Conservation (phyloP, 1,284 basidiomycete genomes). For the Marasmius oreades region DNA sequence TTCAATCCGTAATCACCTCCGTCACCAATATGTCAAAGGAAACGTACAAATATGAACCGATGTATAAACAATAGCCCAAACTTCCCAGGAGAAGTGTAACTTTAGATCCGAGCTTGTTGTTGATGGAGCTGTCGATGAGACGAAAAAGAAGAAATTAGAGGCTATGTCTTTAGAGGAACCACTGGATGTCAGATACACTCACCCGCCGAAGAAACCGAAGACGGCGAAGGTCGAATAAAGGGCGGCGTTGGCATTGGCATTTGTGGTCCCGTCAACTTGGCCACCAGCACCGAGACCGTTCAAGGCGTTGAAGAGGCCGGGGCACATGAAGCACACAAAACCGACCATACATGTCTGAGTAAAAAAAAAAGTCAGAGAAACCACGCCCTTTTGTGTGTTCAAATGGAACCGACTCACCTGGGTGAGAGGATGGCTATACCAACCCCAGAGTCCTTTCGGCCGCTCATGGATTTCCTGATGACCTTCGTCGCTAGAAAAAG, state of each 20-base stretch:
- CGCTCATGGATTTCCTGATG: slow-evolving; percentile 25
- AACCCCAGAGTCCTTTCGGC: slow-evolving; percentile 33
- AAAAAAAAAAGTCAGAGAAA: neutral
- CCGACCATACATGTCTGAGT: slow-evolving; percentile 53
- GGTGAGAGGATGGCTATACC: slow-evolving; percentile 46
- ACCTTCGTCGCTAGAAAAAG: slow-evolving; percentile 19
- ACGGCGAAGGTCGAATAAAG: slow-evolving; percentile 69
- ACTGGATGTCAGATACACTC: slow-evolving; percentile 27
- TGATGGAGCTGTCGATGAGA: slow-evolving; percentile 51
- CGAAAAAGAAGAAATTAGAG: slow-evolving; percentile 5
- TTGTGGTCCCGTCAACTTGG: slow-evolving; percentile 54
- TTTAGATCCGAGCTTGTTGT: slow-evolving; percentile 74
- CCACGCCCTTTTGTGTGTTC: neutral
- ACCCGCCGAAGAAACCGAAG: slow-evolving; percentile 64
- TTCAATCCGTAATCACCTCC: no score
- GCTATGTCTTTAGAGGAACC: neutral
- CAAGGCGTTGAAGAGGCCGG: slow-evolving; percentile 53
- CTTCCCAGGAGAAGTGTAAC: slow-evolving; percentile 72
- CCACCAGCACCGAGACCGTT: slow-evolving; percentile 72
- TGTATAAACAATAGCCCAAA: slow-evolving; percentile 69
- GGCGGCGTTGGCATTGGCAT: slow-evolving; percentile 63
- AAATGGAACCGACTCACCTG: slow-evolving; percentile 30
- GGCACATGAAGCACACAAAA: slow-evolving; percentile 67
- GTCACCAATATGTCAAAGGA: neutral
- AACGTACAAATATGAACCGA: slow-evolving; percentile 67